A percentile compares a stretch with the other conserved stretches of the same genome.
These are phyloP conservation scores for Geranium rotundifolium DNA, from an alignment of 345 rosid genomes.

Conservation along the genomic window DNA sequence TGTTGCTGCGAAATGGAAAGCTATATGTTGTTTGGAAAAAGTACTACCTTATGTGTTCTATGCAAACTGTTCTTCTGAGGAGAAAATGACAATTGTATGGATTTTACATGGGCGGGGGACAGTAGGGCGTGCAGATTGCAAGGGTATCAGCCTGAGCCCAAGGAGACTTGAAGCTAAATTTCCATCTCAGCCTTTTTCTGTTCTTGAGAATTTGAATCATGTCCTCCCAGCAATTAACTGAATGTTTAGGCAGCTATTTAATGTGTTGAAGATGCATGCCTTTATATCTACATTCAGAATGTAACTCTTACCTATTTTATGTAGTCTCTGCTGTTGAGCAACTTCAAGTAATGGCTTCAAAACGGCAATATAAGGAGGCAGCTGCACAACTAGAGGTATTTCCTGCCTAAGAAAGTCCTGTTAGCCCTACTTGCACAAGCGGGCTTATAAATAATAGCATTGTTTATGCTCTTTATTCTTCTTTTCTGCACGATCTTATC, in stretches of 20 bases:
- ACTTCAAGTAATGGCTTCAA: slow-evolving; percentile 96
- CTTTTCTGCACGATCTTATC: background rate
- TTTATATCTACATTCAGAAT: background rate
- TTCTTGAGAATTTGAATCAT: background rate
- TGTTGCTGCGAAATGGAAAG: background rate
- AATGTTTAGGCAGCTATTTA: background rate
- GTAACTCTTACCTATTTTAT: slow-evolving; percentile 13
- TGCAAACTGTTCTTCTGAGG: background rate
- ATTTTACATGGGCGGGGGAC: background rate
- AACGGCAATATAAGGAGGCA: slow-evolving; percentile 91
- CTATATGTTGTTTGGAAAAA: too few species aligned
- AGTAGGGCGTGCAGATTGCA: background rate
- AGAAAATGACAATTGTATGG: background rate
- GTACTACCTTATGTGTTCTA: background rate
- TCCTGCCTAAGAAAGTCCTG: background rate
- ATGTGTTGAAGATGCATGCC: background rate
- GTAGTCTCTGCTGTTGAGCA: slow-evolving; percentile 98
- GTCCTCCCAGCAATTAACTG: background rate
- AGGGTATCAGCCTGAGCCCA: background rate
- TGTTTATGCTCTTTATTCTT: background rate
- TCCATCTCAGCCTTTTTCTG: background rate
- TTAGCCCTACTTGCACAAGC: background rate
- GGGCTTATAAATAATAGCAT: background rate
- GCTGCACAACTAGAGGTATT: slow-evolving; percentile 75
- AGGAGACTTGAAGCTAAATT: background rate